A percentile compares a stretch with the other conserved stretches of the same genome.
These are phyloP conservation scores for Coemansia sp. DNA, from an alignment of 192 early-diverging fungal species.

Conservation along the genomic window DNA sequence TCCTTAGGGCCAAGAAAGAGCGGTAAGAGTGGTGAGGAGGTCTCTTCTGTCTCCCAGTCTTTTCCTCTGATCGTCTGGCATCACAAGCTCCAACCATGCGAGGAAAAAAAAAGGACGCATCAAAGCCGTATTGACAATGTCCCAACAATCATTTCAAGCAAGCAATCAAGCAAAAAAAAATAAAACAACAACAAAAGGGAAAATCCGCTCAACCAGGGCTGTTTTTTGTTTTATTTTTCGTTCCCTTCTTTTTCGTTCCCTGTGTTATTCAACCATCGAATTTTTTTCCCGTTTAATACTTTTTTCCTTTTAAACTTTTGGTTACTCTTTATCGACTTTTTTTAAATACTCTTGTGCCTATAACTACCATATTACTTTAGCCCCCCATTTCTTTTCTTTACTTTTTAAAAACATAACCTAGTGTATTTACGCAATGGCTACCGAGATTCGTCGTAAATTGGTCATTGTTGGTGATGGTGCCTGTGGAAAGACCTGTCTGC, in stretches of 20 bases:
- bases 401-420: slow-evolving; percentile 17
- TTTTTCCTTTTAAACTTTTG: slow-evolving; percentile 9
- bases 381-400: slow-evolving; percentile 6
- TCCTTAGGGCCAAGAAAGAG: too few relatives aligned
- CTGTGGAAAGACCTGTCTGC: slow-evolving; percentile 88
- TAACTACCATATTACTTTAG: slow-evolving; percentile 7
- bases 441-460: slow-evolving; percentile 66
- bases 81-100: too few relatives aligned
- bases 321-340: not conserved
- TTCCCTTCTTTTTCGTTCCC: slow-evolving; percentile 4
- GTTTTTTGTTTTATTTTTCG: not conserved
- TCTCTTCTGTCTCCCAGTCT: too few relatives aligned
- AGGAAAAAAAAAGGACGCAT: too few relatives aligned
- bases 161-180: not conserved
- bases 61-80: too few relatives aligned
- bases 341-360: not conserved
- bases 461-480: slow-evolving; percentile 95
- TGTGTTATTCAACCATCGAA: not conserved
- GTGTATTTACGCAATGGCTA: slow-evolving; percentile 30
- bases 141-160: too few relatives aligned
- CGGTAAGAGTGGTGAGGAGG: too few relatives aligned
- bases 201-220: slow-evolving; percentile 1
- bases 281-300: slow-evolving; percentile 8
- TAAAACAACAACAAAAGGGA: not conserved
- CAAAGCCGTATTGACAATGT: too few relatives aligned